Base-by-base conservation (phyloP, 106 monocot species). In the Dendrobium nobile region DNA sequence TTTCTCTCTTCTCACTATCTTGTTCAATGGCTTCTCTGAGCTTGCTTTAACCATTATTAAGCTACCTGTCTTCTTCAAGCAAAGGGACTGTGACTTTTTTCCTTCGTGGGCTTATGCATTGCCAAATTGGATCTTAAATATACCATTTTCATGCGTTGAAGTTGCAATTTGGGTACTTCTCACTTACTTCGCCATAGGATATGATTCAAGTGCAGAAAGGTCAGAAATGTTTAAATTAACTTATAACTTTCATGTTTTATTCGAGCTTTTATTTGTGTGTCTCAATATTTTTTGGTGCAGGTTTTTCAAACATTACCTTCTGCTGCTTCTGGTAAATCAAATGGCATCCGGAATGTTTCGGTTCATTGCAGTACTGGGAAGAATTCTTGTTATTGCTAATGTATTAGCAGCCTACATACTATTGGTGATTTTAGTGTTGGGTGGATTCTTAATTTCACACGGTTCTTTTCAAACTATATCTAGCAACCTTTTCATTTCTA, bases 51-150 rank as follows among this genome's bases (percentile, higher is more conserved):
- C 85, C 8, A 75, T 85, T 28, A 7, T 79, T 8, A 90, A 87
- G 78, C 77, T 90, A 11, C 89, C 89, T 43, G 87, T 87, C 33
- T 90, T 90, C 80, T 90, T 80, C 85, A 90, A 90, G 78, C 89
- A 90, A 85, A 78, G 85, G 45, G 89, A 90, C 48, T 75, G 47
- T 26, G 85, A 82, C 59, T 85, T 90, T 65, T 90, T 75, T 77
- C 89, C 89, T 47, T 75, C 89, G 77, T 90, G 89, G 89, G 61
- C 85, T 20, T 90, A 81, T 73, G 80, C 87, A 9, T 22, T 90
- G 17, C 89, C 89, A 28, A 65, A 74, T 40, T 90, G 89, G 87
- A 80, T 90, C 24, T 67, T 90, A 45, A 90, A 85, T 85, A 90
- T 87, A 59, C 89, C 89, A 6, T 68, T 90, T 54, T 56, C 81